Evolutionary conservation across 1,284 basidiomycete genomes (phyloP), one percentile per base, ranked within the genome.

Genomic region (Cutaneotrichosporon cyanovorans): DNA sequence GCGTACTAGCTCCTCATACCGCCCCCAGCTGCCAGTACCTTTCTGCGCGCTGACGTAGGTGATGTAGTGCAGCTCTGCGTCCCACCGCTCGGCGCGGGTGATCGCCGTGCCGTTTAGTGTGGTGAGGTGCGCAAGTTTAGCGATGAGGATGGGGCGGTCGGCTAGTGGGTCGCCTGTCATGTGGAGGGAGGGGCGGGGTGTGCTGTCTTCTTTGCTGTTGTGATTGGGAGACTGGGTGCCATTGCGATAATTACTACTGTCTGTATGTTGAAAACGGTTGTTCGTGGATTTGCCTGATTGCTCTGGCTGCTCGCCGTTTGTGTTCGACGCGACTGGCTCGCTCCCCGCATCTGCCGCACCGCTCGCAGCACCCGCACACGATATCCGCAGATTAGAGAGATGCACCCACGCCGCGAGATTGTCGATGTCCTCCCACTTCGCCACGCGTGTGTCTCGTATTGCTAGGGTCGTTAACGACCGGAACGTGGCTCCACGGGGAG

Each of bases 61-160:
- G 43, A 92, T 73, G 69, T 91, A 93, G 63, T 84, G 87, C 34
- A 88, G 69, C 69, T 96, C 91, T 40, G 84, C 82, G 60, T 96
- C 92, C n/a, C 71, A 75, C 31, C 92, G 77, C 64, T 93, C 89
- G 51, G 78, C 79, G 8, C 68, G 47, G 8, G 28, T 28, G 12
- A 38, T 15, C 4, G 50, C 71, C 79, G 59, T 66, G 87, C 85
- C 48, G 65, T 57, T 34, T 33, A 95, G 77, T 25, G 63, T 62
- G 10, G 63, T 60, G 22, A 95, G 76, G 11, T 74, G 73, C 5
- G 82, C 77, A 5, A 93, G 75, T 61, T 79, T 81, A 38, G 87
- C 84, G 50, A 93, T 80, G 34, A 79, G 70, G 57, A 88, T 34
- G 1, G 80, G 74, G 63, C 80, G 71, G 47, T 73, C 74, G 9